Base-by-base conservation (phyloP, 768 basidiomycete genomes). In the Phaeotremella skinneri region DNA sequence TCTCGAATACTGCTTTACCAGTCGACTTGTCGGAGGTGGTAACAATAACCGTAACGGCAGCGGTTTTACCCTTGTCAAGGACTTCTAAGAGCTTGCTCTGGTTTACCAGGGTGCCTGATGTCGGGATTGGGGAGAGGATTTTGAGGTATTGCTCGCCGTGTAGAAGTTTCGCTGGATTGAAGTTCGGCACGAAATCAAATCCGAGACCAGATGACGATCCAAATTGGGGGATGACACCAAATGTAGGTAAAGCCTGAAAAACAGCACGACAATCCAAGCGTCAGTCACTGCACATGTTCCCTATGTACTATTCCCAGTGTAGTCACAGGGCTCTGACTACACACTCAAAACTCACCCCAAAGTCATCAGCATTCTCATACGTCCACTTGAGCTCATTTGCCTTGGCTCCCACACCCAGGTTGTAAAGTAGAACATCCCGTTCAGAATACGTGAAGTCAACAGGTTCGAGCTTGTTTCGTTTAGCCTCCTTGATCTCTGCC, bases 91-190 rank as follows among this genome's bases (percentile, higher is more conserved):
- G 85, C 86, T 87, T 82, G 4, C 85, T 83, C 63, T 88, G 81
- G 72, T 82, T 93, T 29, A 90, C 81, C 21, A 98, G 80, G 21
- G 87, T 84, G 0, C 85, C 94, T 59, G 82, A 85, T 0, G 90
- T 90, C 0, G 94, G 93, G 59, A 98, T 89, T 0, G 88, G 86
- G 1, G 80, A 85, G 27, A 88, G 87, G 76, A 99, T 90, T 60
- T 85, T 83, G 66, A 99, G 79, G 77, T 90, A 98, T 70, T 98
- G 96, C 74, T 99, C 96, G 45, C 96, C 96, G 74, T 99, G 96
- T 17, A 99, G 83, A n/a, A 99, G 81, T 78, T 91, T 97, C 48
- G 92, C 90, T 4, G 91, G 91, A 72, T 93, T 93, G 81, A 86
- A 98, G 77, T 97, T 89, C 14, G 96, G 94, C 27, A 99, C 69